phyloP scores from a whole-genome alignment of 257 asterid genomes.

The Osmanthus fragrans region DNA sequence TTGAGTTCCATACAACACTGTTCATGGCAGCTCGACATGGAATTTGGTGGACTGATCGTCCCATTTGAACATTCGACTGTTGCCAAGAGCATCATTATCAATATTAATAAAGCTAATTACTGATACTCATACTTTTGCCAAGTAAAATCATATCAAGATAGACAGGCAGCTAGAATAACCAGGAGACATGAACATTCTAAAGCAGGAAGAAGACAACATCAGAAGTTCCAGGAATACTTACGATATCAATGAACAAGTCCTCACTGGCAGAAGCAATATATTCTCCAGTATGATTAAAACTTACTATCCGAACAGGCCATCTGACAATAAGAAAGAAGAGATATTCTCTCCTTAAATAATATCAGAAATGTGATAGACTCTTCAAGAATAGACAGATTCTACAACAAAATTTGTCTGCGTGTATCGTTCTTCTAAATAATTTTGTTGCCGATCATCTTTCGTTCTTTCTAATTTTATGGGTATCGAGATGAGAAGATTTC shows the following conservation, averaged over 20 bases:
- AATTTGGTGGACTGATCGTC: conserved; percentile 83
- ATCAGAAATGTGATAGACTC: not conserved
- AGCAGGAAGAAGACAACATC: conserved; percentile 5
- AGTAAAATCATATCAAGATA: conserved; percentile 6
- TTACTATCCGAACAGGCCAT: conserved; percentile 97
- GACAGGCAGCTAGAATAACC: conserved; percentile 2
- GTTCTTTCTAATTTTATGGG: not conserved
- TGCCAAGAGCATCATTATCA: conserved; percentile 20
- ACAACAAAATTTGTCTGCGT: not conserved
- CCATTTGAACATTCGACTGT: conserved; percentile 78
- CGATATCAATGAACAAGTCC: conserved; percentile 92
- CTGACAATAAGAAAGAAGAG: conserved; percentile 41
- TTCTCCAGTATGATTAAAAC: conserved; percentile 92
- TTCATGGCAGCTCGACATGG: conserved; percentile 98
- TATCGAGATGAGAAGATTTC: not conserved
- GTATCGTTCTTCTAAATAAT: not conserved
- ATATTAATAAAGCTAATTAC: not conserved
- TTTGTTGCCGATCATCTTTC: not conserved
- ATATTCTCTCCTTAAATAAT: conserved; percentile 4
- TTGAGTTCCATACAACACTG: conserved; percentile 98
- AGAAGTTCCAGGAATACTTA: conserved; percentile 36
- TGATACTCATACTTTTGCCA: conserved; percentile 6
- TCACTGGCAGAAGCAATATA: conserved; percentile 95
- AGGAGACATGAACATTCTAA: not conserved
- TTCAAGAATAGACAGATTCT: not conserved